Base-by-base conservation (phyloP, 495 filamentous ascomycete species). In the Podospora comata region DNA sequence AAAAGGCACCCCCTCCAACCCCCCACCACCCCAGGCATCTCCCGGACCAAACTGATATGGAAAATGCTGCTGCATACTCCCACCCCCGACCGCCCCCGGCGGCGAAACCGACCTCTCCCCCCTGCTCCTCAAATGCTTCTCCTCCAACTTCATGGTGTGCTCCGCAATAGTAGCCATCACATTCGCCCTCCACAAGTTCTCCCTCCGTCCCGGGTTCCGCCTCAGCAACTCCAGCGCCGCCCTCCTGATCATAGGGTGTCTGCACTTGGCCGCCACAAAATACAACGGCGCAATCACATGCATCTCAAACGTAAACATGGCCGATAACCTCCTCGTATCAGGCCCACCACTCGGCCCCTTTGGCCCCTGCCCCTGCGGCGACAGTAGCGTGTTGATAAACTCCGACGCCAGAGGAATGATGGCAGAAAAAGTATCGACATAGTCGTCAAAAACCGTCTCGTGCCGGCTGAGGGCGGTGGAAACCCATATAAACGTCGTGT, bases 251-350 rank as follows among this genome's bases (percentile, higher is more conserved):
- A 75, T 62, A 5, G 83, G 81, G 28, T 78, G 76, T 13, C 82
- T 76, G 68, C 84, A 86, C 72, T 83, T 86, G 34, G 81, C 76
- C 1, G 78, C 79, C 19, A 84, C 80, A 68, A 84, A 84, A 64
- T 80, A 86, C 4, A 86, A 75, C 2, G 83, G 78, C 2, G 81
- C 79, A 23, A 82, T 79, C n/a, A 82, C 75, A 55, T 83, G 80
- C 75, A 81, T 83, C 67, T 85, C 84, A 56, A 85, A 85, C 16
- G 77, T 81, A 68, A 85, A 85, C 13, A 76, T 67, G 39, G 75
- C 55, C 3, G 73, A 70, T 32, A 77, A 73, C 20, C 69, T 71
- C 18, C 71, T 73, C 6, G 68, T 39, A 60, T 73, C 70, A 13
- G 61, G 53, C 30, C 62, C 34, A 23, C 23, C 23, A 23, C 23